Percentiles rank a stretch among this genome's conserved stretches.
Evolutionary conservation across 2,329 filamentous ascomycete genomes (phyloP).

Genomic region (Fusarium sacchari): DNA sequence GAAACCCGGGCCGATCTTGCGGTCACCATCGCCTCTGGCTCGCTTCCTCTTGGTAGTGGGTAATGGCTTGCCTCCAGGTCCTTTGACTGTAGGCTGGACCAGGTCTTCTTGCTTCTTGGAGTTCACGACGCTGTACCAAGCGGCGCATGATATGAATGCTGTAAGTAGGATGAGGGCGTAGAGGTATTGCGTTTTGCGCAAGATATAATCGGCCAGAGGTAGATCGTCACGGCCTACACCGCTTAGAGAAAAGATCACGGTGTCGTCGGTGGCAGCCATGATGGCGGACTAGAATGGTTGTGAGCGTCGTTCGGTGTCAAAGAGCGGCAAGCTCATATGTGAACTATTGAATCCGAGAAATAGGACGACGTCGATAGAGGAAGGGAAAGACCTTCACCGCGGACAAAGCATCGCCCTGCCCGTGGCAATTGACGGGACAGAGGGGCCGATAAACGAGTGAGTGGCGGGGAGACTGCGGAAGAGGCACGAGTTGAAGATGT

Average conservation of each 20-base stretch:
- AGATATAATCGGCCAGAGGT: conserved; percentile 53
- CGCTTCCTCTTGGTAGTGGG: conserved; percentile 71
- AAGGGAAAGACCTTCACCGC: conserved; percentile 47
- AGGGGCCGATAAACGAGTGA: conserved; percentile 39
- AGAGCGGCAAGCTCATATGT: conserved; percentile 38
- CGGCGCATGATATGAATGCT: conserved; percentile 61
- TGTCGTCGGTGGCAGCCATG: conserved; percentile 48
- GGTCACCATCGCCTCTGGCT: conserved; percentile 57
- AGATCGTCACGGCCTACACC: conserved; percentile 39
- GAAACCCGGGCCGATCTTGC: conserved; percentile 63
- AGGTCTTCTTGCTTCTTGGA: conserved; percentile 61
- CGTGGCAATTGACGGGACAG: conserved; percentile 48
- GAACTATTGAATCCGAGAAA: conserved; percentile 29
- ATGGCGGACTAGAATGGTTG: conserved; percentile 47
- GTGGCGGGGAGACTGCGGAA: conserved; percentile 36
- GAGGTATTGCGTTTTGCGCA: conserved; percentile 59
- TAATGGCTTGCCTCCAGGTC: conserved; percentile 90
- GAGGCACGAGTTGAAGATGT: conserved; percentile 42
- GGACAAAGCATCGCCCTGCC: conserved; percentile 52
- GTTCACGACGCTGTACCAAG: conserved; percentile 63
- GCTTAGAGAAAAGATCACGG: conserved; percentile 41
- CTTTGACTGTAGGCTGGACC: conserved; percentile 64
- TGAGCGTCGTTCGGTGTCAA: conserved; percentile 39
- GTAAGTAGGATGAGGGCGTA: conserved; percentile 64
- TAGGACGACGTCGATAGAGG: conserved; percentile 29